Evolutionary conservation across 768 basidiomycete species (phyloP).

Genomic region (Gymnopilus junonius): DNA sequence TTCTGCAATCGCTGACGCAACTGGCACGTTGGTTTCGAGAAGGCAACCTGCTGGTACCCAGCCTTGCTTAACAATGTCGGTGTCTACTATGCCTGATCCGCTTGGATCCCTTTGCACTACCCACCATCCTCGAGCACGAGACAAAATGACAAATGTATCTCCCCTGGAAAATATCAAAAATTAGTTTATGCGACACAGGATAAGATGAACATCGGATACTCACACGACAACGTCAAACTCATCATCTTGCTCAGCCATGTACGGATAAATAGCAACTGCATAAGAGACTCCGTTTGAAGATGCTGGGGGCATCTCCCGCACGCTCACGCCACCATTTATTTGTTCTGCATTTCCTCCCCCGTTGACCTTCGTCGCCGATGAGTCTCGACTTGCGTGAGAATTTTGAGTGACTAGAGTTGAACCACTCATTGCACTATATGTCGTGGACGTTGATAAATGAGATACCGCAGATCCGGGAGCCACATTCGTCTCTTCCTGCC

Average conservation of each 20-base stretch:
- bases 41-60: slow-evolving; percentile 99
- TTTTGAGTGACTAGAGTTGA: slow-evolving; percentile 32
- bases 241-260: slow-evolving; percentile 97
- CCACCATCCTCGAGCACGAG: slow-evolving; percentile 99
- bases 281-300: slow-evolving; percentile 76
- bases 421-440: slow-evolving; percentile 28
- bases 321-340: slow-evolving; percentile 19
- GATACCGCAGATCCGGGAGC: slow-evolving; percentile 43
- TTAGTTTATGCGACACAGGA: not conserved
- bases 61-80: slow-evolving; percentile 82
- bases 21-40: slow-evolving; percentile 90
- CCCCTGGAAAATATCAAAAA: slow-evolving; percentile 52
- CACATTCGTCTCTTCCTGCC: slow-evolving; percentile 43
- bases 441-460: slow-evolving; percentile 26
- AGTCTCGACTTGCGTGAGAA: slow-evolving; percentile 28
- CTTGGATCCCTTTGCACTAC: slow-evolving; percentile 94
- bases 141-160: slow-evolving; percentile 91
- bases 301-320: slow-evolving; percentile 32
- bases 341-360: slow-evolving; percentile 21
- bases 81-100: slow-evolving; percentile 78
- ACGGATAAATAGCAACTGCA: slow-evolving; percentile 97
- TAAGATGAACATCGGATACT: slow-evolving; percentile 34
- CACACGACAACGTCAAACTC: slow-evolving; percentile 98
- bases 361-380: slow-evolving; percentile 20
- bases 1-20: slow-evolving; percentile 85